Percentiles rank a stretch among this genome's conserved stretches.
phyloP scores from a whole-genome alignment of 768 basidiomycete genomes.

The Bullera alba region DNA sequence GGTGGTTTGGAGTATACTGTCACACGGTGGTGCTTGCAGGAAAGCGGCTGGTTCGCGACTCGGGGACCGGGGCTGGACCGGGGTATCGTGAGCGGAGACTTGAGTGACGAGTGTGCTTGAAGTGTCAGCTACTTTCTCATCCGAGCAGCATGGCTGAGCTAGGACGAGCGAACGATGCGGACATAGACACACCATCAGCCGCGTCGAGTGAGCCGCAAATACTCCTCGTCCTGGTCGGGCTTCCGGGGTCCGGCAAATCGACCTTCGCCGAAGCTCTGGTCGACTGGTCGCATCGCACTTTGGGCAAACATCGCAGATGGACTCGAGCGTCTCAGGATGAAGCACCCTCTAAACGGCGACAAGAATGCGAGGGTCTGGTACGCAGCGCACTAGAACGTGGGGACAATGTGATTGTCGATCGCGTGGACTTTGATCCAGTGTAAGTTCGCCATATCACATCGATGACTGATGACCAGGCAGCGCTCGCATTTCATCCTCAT shows the following conservation, averaged over 20 bases:
- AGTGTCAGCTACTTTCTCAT: not conserved
- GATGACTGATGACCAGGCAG: conserved; percentile 19
- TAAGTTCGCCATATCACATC: conserved; percentile 12
- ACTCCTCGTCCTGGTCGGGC: conserved; percentile 38
- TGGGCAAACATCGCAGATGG: conserved; percentile 19
- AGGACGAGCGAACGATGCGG: too few species aligned
- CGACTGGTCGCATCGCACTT: not conserved
- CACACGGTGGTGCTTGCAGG: too few species aligned
- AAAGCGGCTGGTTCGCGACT: too few species aligned
- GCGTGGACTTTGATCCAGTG: conserved; percentile 41
- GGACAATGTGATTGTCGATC: conserved; percentile 39
- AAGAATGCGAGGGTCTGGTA: conserved; percentile 37
- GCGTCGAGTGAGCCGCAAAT: conserved; percentile 18
- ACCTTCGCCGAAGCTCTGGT: conserved; percentile 32
- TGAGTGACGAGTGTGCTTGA: not conserved
- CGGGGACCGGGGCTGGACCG: not conserved
- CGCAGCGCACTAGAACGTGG: conserved; percentile 22
- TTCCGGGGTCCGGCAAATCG: conserved; percentile 43
- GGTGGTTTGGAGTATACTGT: too few species aligned
- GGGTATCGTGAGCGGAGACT: not conserved
- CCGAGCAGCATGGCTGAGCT: too few species aligned
- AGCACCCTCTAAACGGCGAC: conserved; percentile 30
- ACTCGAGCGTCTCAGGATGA: conserved; percentile 45
- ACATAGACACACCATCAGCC: too few species aligned
- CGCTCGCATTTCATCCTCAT: conserved; percentile 40